phyloP scores from a whole-genome alignment of 2,329 filamentous ascomycete species.

The Emergomyces pasteurianus region DNA sequence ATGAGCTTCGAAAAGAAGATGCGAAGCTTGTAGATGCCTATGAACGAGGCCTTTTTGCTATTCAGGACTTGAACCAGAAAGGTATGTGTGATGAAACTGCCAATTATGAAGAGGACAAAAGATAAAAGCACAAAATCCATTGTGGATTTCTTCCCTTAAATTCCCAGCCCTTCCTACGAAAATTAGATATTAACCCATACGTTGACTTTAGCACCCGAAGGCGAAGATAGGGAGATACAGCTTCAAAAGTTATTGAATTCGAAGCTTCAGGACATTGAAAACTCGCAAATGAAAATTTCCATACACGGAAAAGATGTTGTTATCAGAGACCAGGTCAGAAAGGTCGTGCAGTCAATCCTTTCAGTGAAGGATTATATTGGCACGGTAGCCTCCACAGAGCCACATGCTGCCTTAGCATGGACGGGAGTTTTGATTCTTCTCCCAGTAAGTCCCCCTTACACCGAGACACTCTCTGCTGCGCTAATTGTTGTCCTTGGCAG shows the following conservation, averaged over 20 bases:
- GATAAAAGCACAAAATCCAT: neutral
- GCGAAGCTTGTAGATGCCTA: neutral
- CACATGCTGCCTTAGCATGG: neutral
- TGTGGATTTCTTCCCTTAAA: neutral
- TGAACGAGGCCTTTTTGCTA: neutral
- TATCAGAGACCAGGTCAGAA: neutral
- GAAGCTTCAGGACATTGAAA: neutral
- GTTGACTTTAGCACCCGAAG: neutral
- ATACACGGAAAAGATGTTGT: neutral
- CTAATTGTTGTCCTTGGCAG: neutral
- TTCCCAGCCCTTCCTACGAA: neutral
- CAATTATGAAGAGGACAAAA: neutral
- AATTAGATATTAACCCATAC: neutral
- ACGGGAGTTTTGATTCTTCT: neutral
- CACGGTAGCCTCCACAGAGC: neutral
- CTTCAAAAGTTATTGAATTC: neutral
- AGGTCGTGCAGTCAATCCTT: neutral
- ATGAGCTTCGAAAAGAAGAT: neutral
- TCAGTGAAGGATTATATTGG: neutral
- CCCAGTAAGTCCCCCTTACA: neutral
- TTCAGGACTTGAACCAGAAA: neutral
- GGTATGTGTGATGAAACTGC: neutral
- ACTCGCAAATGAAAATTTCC: neutral
- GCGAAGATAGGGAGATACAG: neutral
- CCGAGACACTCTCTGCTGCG: neutral